These are phyloP conservation scores for Flaveria ramosissima DNA, from an alignment of 129 eudicot genomes.

Conservation along the genomic window DNA sequence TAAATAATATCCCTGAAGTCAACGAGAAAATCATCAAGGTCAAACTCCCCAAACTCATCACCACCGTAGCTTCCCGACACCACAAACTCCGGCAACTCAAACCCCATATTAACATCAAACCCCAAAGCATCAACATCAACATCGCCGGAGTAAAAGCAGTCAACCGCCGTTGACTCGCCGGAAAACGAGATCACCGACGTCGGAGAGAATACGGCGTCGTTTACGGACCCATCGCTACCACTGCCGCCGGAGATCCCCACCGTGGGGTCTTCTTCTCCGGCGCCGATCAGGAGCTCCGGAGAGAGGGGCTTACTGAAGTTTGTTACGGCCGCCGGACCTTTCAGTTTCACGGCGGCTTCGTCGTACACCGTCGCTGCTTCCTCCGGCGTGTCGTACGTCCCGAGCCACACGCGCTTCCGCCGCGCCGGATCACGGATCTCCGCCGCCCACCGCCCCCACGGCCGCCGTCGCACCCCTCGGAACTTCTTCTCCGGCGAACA, in stretches of 20 bases:
- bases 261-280: not conserved
- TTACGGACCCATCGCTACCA: constrained; percentile 6
- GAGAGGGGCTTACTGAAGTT: constrained; percentile 39
- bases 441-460: constrained; percentile 77
- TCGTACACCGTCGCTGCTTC: constrained; percentile 71
- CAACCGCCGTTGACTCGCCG: constrained; percentile 45
- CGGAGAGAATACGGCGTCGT: constrained; percentile 43
- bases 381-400: constrained; percentile 62
- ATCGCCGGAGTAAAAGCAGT: constrained; percentile 38
- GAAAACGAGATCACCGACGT: constrained; percentile 48
- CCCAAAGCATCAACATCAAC: constrained; percentile 49
- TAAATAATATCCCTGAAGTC: no score
- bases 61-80: constrained; percentile 23
- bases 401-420: constrained; percentile 62
- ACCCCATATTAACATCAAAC: constrained; percentile 41
- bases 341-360: constrained; percentile 55
- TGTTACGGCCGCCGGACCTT: constrained; percentile 61
- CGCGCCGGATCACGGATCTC: constrained; percentile 66
- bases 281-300: constrained; percentile 14
- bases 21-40: constrained; percentile 16
- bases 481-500: constrained; percentile 42
- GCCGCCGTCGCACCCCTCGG: constrained; percentile 55
- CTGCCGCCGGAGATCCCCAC: constrained; percentile 8
- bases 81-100: constrained; percentile 38
- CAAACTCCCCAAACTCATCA: constrained; percentile 59